Conservation (phyloP, 139 green algal genomes). For the Diplosphaera chodatii region DNA sequence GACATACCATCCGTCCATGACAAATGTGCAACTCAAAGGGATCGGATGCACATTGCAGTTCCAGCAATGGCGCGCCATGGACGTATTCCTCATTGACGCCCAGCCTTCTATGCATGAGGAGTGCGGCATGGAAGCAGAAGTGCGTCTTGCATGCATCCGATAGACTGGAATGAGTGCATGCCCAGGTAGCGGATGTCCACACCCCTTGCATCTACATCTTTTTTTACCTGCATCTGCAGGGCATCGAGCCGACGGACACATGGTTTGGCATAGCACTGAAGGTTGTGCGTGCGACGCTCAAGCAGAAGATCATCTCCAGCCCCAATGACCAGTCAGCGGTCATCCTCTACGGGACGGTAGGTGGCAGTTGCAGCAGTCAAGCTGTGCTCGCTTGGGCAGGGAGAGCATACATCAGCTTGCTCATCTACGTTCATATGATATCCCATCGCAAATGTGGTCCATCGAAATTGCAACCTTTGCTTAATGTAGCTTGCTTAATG, state of each 20-base stretch:
- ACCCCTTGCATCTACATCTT: too few species aligned
- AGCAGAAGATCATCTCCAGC: slow-evolving; percentile 20
- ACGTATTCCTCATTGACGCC: slow-evolving; percentile 31
- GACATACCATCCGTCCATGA: too few species aligned
- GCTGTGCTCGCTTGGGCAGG: background rate
- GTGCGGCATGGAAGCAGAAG: background rate
- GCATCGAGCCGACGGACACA: slow-evolving; percentile 5
- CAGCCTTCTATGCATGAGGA: slow-evolving; percentile 15
- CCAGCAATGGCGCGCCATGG: slow-evolving; percentile 12
- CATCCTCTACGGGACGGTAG: slow-evolving; percentile 33
- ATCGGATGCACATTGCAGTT: too few species aligned
- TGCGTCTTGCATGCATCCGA: background rate
- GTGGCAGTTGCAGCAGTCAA: background rate
- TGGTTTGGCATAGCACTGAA: slow-evolving; percentile 24
- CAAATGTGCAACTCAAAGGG: too few species aligned
- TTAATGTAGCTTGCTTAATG: background rate
- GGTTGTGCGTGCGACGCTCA: slow-evolving; percentile 14
- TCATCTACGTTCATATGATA: too few species aligned
- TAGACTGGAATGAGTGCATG: background rate
- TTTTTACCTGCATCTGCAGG: slow-evolving; percentile 1
- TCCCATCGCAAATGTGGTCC: too few species aligned
- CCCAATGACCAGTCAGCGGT: slow-evolving; percentile 19
- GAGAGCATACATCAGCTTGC: too few species aligned
- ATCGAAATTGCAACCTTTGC: background rate
- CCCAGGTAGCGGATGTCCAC: too few species aligned